Evolutionary conservation across 2,329 filamentous ascomycete genomes (phyloP).

Genomic region (Sporothrix euskadiensis): DNA sequence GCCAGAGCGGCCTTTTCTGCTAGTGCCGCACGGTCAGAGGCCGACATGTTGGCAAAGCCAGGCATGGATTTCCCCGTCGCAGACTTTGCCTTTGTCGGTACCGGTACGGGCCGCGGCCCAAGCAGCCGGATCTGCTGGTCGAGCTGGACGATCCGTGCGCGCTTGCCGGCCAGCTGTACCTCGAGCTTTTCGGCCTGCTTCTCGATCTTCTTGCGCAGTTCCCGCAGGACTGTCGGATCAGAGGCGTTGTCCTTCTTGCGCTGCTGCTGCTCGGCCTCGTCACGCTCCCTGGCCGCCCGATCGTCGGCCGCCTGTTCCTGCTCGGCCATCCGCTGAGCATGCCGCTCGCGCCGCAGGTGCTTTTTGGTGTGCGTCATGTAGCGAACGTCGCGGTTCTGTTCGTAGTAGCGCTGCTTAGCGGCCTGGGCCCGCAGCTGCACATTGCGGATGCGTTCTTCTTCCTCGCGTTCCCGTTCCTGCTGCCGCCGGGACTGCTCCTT

Average conservation of each 20-base stretch:
- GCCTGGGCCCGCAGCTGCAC: background rate
- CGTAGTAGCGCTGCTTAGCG: background rate
- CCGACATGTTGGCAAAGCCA: background rate
- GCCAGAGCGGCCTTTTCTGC: background rate
- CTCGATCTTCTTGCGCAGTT: background rate
- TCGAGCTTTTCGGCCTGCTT: background rate
- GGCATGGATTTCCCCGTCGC: background rate
- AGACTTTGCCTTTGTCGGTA: background rate
- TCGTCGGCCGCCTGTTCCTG: background rate
- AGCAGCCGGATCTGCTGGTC: background rate
- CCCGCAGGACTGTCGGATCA: background rate
- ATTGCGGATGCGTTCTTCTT: background rate
- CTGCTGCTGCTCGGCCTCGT: background rate
- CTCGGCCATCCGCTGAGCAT: background rate
- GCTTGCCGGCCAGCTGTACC: background rate
- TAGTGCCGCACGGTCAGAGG: background rate
- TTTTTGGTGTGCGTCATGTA: background rate
- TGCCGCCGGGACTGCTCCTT: background rate
- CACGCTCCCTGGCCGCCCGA: background rate
- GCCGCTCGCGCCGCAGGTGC: background rate
- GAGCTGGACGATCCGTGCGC: background rate
- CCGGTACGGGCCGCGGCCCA: background rate
- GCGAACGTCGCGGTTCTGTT: background rate
- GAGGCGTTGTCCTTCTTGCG: background rate
- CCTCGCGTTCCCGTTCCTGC: background rate